A percentile compares a stretch with the other conserved stretches of the same genome.
Evolutionary conservation across 1,284 basidiomycete species (phyloP).

Genomic region (Ganoderma multipileum): DNA sequence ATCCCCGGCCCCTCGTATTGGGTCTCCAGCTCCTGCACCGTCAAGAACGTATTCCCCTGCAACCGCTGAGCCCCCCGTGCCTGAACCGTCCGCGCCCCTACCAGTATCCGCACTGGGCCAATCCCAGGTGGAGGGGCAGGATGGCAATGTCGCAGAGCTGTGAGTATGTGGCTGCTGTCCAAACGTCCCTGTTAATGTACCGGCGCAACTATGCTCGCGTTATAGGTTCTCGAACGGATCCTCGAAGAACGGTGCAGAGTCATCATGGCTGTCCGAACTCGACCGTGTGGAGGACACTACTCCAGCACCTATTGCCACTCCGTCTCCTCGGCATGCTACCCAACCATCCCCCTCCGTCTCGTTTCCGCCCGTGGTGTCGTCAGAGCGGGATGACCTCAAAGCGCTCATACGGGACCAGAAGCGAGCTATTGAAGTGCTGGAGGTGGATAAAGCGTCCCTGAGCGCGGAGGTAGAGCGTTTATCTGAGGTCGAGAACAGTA

Average conservation of each 20-base stretch:
- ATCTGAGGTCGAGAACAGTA: slow-evolving; percentile 54
- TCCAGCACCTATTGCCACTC: slow-evolving; percentile 33
- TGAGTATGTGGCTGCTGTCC: slow-evolving; percentile 32
- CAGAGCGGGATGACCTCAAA: slow-evolving; percentile 42
- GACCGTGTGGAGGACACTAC: slow-evolving; percentile 50
- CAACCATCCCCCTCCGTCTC: slow-evolving; percentile 20
- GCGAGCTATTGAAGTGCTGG: slow-evolving; percentile 69
- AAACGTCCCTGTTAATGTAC: neutral
- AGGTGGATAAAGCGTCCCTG: slow-evolving; percentile 72
- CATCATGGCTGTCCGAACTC: slow-evolving; percentile 65
- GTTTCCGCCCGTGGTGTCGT: slow-evolving; percentile 23
- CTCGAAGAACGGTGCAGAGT: slow-evolving; percentile 39
- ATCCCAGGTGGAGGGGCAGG: slow-evolving; percentile 28
- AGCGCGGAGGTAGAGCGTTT: slow-evolving; percentile 48
- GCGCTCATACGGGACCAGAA: slow-evolving; percentile 58
- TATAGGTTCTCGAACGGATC: slow-evolving; percentile 38
- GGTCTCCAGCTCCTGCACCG: slow-evolving; percentile 51
- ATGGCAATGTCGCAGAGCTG: slow-evolving; percentile 37
- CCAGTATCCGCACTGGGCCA: slow-evolving; percentile 33
- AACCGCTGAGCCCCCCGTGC: slow-evolving; percentile 25
- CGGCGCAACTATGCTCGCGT: slow-evolving; percentile 7
- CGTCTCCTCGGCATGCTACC: slow-evolving; percentile 29
- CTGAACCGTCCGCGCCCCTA: slow-evolving; percentile 50
- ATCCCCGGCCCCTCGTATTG: slow-evolving; percentile 38
- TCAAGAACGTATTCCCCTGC: slow-evolving; percentile 57